Evolutionary conservation across 257 asterid species (phyloP).

Genomic region (Vinca minor): DNA sequence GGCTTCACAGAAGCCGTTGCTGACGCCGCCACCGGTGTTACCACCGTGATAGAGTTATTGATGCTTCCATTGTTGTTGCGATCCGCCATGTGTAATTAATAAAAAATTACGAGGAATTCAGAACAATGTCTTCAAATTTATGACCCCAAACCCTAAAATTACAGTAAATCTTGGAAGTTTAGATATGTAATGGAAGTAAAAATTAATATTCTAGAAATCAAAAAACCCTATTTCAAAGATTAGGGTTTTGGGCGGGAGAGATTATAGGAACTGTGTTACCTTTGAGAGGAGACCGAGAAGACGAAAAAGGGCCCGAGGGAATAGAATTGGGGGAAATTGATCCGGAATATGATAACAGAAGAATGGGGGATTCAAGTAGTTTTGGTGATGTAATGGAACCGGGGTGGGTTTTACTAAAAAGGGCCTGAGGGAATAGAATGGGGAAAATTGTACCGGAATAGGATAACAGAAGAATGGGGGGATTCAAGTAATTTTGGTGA

Average conservation of each 20-base stretch:
- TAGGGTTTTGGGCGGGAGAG: background rate
- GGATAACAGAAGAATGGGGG: no score
- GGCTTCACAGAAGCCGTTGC: slow-evolving; percentile 60
- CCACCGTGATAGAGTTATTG: slow-evolving; percentile 1
- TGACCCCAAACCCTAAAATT: slow-evolving; percentile 1
- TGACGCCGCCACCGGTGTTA: slow-evolving; percentile 15
- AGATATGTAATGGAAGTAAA: background rate
- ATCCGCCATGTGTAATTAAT: slow-evolving; percentile 57
- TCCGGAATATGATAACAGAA: no score
- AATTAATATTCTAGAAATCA: background rate
- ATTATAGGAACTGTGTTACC: no score
- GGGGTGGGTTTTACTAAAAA: no score
- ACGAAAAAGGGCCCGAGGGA: no score
- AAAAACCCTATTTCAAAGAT: background rate
- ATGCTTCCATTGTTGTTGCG: slow-evolving; percentile 31
- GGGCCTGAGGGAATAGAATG: no score
- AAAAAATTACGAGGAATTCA: background rate
- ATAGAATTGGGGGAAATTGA: no score
- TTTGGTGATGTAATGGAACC: no score
- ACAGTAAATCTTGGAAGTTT: background rate
- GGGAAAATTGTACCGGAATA: no score
- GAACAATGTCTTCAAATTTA: slow-evolving; percentile 1
- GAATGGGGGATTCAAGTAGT: no score
- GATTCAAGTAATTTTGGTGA: no score
- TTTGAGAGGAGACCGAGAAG: no score